Evolutionary conservation across 2,329 filamentous ascomycete genomes (phyloP), one percentile per base, ranked within the genome.

Genomic region (Samsoniella hepiali): DNA sequence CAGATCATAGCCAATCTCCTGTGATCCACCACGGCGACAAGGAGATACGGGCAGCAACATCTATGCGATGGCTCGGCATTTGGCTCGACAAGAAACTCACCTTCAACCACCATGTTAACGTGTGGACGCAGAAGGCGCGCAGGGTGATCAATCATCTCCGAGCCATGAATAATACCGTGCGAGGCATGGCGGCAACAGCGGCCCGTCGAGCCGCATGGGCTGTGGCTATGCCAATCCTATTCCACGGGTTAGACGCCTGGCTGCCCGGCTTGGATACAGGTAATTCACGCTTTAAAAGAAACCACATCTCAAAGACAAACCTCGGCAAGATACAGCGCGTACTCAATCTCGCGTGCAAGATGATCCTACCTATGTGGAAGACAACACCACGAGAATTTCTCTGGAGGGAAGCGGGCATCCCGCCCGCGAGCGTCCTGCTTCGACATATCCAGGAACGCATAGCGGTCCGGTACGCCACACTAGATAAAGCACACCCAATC

Each of bases 81-180:
- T 58, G 42, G 56, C 42, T 58, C 7, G 56, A 58, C n/a, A 58
- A 58, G 44, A 58, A 50, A 58, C 56, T 58, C 44, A 58, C 56
- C 56, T 58, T 58, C 15, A 49, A 58, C 42, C 29, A 58, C 56
- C 44, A 58, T 13, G 36, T 58, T 2, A 27, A 44, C 2, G 22
- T 50, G 32, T 58, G 56, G 56, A 38, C 44, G 17, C n/a, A 58
- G 17, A 58, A 58, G 17, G 56, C 31, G 29, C 31, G 31, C 17
- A 38, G 40, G 17, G 56, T 38, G 36, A 11, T 38, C 6, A 38
- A 38, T 3, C 36, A 38, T 10, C 36, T 38, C 9, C 36, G 36
- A 36, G 36, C 8, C 36, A 38, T 38, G 36, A 38, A 38, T 10
- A 38, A 38, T 38, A 38, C 36, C 36, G 36, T 38, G 36, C 36